Percentiles rank a stretch among this genome's conserved stretches.
These are phyloP conservation scores for Tulasnella sp. DNA, from an alignment of 768 basidiomycete genomes.

Conservation along the genomic window DNA sequence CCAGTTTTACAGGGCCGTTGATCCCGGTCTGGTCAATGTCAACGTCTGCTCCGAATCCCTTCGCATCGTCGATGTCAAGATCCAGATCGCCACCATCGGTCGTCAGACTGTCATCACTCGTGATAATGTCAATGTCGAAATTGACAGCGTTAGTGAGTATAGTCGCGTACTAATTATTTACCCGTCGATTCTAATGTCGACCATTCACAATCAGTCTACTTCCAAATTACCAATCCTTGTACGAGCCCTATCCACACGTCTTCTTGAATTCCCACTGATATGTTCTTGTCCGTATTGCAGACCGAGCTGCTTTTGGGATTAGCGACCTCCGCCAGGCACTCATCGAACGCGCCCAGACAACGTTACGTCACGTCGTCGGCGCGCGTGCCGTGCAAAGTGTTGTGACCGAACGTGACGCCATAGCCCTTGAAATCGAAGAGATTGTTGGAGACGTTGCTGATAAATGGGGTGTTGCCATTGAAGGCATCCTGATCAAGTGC, in stretches of 20 bases:
- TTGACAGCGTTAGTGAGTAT: conserved; percentile 17
- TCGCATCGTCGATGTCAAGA: conserved; percentile 32
- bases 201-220: conserved; percentile 68
- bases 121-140: conserved; percentile 72
- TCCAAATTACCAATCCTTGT: conserved; percentile 35
- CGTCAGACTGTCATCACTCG: conserved; percentile 66
- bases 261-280: conserved; percentile 18
- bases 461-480: conserved; percentile 95
- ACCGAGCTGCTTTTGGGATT: conserved; percentile 86
- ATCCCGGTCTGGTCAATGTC: conserved; percentile 82
- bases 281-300: conserved; percentile 47
- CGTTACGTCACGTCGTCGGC: conserved; percentile 93
- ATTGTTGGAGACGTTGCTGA: conserved; percentile 86
- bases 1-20: conserved; percentile 87
- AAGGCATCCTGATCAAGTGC: conserved; percentile 61
- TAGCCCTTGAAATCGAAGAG: conserved; percentile 92
- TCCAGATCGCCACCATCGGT: conserved; percentile 83
- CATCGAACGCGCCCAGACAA: conserved; percentile 81
- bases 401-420: conserved; percentile 92
- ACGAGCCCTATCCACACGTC: background rate
- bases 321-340: conserved; percentile 76
- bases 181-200: too few relatives aligned
- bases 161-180: too few relatives aligned
- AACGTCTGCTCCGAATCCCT: conserved; percentile 90
- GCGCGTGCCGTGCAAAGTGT: conserved; percentile 90